These are phyloP conservation scores for Prillingera fragicola DNA, from an alignment of 1,284 basidiomycete genomes.

Conservation along the genomic window DNA sequence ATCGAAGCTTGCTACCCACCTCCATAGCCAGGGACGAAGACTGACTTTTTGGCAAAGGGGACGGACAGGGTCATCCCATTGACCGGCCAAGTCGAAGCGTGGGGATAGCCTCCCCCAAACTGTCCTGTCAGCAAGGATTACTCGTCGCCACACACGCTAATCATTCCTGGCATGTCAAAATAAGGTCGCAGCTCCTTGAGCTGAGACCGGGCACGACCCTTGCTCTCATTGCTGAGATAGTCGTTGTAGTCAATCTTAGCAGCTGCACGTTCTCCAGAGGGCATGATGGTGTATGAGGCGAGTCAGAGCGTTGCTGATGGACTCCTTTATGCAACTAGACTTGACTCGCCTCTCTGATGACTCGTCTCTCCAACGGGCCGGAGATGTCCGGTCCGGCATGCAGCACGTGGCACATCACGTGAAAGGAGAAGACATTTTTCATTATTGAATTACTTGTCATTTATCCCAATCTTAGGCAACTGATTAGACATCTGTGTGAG, in stretches of 20 bases:
- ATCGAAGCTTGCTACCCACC: conserved; percentile 16
- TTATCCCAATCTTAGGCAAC: too few species aligned
- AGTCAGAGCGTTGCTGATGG: too few species aligned
- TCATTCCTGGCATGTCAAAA: conserved; percentile 28
- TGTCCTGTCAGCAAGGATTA: conserved; percentile 9
- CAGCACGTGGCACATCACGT: too few species aligned
- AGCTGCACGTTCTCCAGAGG: too few species aligned
- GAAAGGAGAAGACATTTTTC: too few species aligned
- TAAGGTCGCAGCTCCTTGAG: conserved; percentile 25
- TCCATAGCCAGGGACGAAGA: conserved; percentile 34
- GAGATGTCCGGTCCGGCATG: too few species aligned
- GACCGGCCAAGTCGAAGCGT: conserved; percentile 36
- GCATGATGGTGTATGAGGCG: too few species aligned
- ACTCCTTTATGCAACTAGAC: too few species aligned
- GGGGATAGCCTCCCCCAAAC: conserved; percentile 35
- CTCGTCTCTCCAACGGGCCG: too few species aligned
- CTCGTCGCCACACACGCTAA: conserved; percentile 17
- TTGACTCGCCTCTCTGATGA: too few species aligned
- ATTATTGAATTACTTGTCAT: too few species aligned
- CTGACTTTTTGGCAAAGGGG: conserved; percentile 32
- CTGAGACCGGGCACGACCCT: conserved; percentile 15
- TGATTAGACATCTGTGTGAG: too few species aligned
- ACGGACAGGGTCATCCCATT: conserved; percentile 38
- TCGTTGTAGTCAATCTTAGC: conserved; percentile 18
- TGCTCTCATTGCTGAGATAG: conserved; percentile 20